Evolutionary conservation across 2,329 filamentous ascomycete species (phyloP), one percentile per base, ranked within the genome.

Genomic region (Phialocephala subalpina): DNA sequence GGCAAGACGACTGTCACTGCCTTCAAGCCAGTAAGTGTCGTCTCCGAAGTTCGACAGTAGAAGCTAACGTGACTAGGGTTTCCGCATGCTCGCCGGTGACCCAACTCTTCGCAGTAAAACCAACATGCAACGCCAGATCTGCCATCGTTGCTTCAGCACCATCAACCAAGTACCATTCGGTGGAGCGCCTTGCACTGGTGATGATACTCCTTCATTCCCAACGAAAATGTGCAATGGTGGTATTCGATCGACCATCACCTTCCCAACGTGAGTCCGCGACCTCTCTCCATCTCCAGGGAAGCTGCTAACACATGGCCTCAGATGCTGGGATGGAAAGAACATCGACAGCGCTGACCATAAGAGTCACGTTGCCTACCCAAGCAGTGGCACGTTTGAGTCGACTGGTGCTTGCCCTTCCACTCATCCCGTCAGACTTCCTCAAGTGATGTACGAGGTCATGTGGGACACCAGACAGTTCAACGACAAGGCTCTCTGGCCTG

Each of bases 321-420:
- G 65, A 56, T 90, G 87, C 79, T 90, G 88, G 88, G 82, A 90
- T 66, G 88, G 88, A 42, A 78, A 80, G 58, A 82, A 87, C 68
- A 72, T 87, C 27, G 86, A 89, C 72, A 81, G 81, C 3, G 60
- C 78, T 0, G 80, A 88, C 74, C 86, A 88, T 76, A 83, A 82
- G 71, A 83, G 77, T 58, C 87, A 89, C 69, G 81, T 89, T 73
- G 78, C 80, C 0, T 87, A 87, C 65, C 86, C 85, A 1, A 74
- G 71, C 52, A 71, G 63, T 27, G 71, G 71, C 1, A 36, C 64
- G 11, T 77, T 73, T 6, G 72, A 81, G 35, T 82, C 86, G 70
- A 80, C 76, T 42, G 86, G 86, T 11, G 65, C 69, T 6, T 88
- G 86, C 69, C 86, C 85, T 0, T 27, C 74, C 2, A 76, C 80